Base-by-base conservation (phyloP, 768 basidiomycete species). In the Kwoniella heveanensis region DNA sequence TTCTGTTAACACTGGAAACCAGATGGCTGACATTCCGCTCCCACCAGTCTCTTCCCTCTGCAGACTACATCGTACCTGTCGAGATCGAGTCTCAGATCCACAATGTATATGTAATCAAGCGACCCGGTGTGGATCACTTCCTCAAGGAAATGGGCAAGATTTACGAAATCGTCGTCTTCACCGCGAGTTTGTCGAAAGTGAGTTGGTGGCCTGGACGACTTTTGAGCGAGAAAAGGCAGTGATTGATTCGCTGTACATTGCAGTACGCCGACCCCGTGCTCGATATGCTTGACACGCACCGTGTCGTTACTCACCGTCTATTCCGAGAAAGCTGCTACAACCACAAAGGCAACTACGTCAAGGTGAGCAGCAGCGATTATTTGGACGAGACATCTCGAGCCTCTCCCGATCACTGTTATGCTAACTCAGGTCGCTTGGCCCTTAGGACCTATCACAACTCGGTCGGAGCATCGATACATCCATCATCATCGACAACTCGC, bases 291-390 rank as follows among this genome's bases (percentile, higher is more conserved):
- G 96, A 99, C 77, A 84, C 88, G 26, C 89, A 94, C 80, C 89
- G 87, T 67, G 95, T 94, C 10, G 94, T 99, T 46, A 83, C 90
- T 30, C 95, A 99, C 80, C 86, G 96, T 65, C 82, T 99, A 54
- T 99, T 97, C 86, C 84, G 96, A 64, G 96, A 99, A 82, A 95
- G 91, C 77, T 99, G 96, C 81, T 98, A 97, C 80, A 98, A 96
- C 78, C 96, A 98, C 82, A 90, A 90, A 81, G 95, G 95, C 47
- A 98, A 95, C 82, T 99, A 98, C 80, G 95, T 99, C 81, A 99
- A 99, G 87, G 94, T 93, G 63, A 46, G 84, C 67, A 19, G n/a
- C 60, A 54, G 30, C 12, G 8, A 15, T 5, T 32, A 32, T 32
- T 32, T 32, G 32, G 32, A 32, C 13, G 7, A n/a, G n/a, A n/a